phyloP scores from a whole-genome alignment of 2,329 filamentous ascomycete species.

The Apiospora sp. region DNA sequence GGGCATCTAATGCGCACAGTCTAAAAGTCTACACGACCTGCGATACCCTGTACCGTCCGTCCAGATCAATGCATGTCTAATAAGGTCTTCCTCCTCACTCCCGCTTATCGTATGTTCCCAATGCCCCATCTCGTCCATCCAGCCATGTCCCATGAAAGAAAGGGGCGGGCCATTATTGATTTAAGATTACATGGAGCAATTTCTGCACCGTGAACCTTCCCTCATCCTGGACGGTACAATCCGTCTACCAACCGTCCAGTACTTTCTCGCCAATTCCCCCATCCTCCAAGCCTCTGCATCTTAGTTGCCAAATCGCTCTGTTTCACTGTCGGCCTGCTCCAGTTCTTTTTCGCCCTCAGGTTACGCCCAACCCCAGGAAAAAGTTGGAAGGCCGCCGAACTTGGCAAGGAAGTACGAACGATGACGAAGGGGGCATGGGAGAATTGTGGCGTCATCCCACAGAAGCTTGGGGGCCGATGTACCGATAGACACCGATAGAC shows the following conservation, averaged over 20 bases:
- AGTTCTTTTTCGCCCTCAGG: neutral
- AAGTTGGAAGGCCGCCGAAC: conserved; percentile 3
- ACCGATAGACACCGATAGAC: conserved; percentile 11
- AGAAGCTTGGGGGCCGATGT: neutral
- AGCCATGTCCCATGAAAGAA: conserved; percentile 7
- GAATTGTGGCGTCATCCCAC: conserved; percentile 16
- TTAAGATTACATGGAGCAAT: conserved; percentile 20
- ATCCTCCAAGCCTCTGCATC: neutral
- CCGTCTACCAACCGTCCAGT: neutral
- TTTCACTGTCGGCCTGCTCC: conserved; percentile 4
- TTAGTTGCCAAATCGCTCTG: neutral
- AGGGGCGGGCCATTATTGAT: conserved; percentile 20
- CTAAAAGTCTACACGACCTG: neutral
- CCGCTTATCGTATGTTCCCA: conserved; percentile 12
- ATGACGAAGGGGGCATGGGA: conserved; percentile 9
- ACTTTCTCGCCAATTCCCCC: neutral
- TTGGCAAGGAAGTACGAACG: neutral
- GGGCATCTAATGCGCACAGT: neutral
- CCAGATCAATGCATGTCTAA: neutral
- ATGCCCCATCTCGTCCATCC: neutral
- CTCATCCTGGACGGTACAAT: neutral
- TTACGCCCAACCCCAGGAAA: neutral
- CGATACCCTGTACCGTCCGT: neutral
- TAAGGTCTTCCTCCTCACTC: neutral
- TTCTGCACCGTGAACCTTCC: conserved; percentile 20